Evolutionary conservation across 805 yeast genomes (phyloP), one percentile per base, ranked within the genome.

Genomic region (Pichia sporocuriosa): DNA sequence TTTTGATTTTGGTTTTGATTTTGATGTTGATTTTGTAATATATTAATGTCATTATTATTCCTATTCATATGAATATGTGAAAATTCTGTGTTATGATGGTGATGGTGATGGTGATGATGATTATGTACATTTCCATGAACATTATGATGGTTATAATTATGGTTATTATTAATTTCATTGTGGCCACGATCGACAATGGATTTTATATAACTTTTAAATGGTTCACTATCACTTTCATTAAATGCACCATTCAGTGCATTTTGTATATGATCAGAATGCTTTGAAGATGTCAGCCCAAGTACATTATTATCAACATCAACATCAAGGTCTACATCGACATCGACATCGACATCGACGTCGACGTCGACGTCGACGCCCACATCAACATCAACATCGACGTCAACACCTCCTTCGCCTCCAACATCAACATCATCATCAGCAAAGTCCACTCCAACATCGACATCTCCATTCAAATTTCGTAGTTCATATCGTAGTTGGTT

Each of bases 151-250:
- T 15, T 15, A 22, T 22, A 13, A n/a, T 20, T 19, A 13, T 26
- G 11, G 15, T 6, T 16, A 3, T 16, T 4, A 10, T 33, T 26
- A 13, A 17, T 35, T 20, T 25, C 37, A 16, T 26, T 29, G 10
- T 40, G 41, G 6, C 42, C 43, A 4, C 46, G 25, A 35, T 39
- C 42, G 25, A 43, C 42, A 8, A 48, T 48, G 3, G 49, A 40
- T 31, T 48, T 48, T n/a, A 48, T 37, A 29, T 48, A 48, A 16
- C 43, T 46, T 30, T 40, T 48, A 32, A 48, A 48, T 4, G 51
- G 43, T 28, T 48, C 51, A 35, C 40, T 39, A 10, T 39, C 46
- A 31, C 40, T 35, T 31, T 36, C 46, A 27, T 20, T 34, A 21
- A 43, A 39, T 21, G 39, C 46, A 31, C 22, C 20, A 12, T 22